phyloP scores from a whole-genome alignment of 225 moss, liverwort and hornwort genomes.

The Antitrichia curtipendula region DNA sequence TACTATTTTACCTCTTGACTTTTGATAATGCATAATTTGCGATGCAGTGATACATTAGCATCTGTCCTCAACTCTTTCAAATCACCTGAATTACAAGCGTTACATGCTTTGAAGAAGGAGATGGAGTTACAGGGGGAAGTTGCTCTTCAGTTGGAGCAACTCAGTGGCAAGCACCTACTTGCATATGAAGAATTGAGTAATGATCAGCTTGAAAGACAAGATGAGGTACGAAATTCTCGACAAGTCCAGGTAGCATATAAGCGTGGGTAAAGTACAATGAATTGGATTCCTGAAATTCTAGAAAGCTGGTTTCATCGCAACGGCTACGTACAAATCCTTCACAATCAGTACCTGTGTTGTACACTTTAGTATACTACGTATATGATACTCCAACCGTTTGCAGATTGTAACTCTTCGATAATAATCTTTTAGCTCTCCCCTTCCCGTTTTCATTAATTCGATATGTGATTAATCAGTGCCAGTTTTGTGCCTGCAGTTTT shows the following conservation, averaged over 20 bases:
- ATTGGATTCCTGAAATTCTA: background rate
- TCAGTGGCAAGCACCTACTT: too few relatives aligned
- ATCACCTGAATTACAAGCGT: too few relatives aligned
- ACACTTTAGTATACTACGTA: background rate
- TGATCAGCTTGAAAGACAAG: too few relatives aligned
- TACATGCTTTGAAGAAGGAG: too few relatives aligned
- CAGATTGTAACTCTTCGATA: background rate
- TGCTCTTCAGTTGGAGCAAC: background rate
- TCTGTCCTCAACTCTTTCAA: too few relatives aligned
- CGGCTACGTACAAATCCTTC: background rate
- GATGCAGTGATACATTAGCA: too few relatives aligned
- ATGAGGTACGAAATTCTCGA: background rate
- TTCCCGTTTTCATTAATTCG: background rate
- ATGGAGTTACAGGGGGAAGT: too few relatives aligned
- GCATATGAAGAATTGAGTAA: too few relatives aligned
- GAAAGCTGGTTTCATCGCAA: background rate
- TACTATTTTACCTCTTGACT: background rate
- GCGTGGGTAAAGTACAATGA: background rate
- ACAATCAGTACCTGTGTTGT: background rate
- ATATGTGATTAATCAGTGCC: background rate
- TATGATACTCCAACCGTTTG: fast-evolving
- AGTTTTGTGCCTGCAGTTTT: background rate
- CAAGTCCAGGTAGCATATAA: too few relatives aligned
- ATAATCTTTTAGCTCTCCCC: too few relatives aligned
- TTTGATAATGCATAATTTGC: too few relatives aligned